phyloP scores from a whole-genome alignment of 805 yeast species.

The Pichia rugopelliculosa region DNA sequence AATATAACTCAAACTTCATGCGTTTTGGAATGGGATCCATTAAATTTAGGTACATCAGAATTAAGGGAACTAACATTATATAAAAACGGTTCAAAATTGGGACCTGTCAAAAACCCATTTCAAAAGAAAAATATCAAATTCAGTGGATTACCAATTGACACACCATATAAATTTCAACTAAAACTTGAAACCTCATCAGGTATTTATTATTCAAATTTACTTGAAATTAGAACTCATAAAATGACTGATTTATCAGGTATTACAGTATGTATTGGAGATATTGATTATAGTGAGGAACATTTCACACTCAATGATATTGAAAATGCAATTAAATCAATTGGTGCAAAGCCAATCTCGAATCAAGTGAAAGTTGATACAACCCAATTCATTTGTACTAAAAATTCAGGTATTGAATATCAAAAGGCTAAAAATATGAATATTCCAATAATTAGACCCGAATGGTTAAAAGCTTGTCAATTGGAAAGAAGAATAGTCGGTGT shows the following conservation, averaged over 20 bases:
- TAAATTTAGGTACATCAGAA: slow-evolving; percentile 75
- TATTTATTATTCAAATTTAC: slow-evolving; percentile 55
- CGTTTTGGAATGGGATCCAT: slow-evolving; percentile 88
- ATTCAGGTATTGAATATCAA: slow-evolving; percentile 55
- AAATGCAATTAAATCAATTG: slow-evolving; percentile 57
- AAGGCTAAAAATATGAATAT: slow-evolving; percentile 81
- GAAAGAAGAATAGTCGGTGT: slow-evolving; percentile 92
- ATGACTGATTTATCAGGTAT: slow-evolving; percentile 95
- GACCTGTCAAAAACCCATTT: slow-evolving; percentile 77
- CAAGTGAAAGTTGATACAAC: slow-evolving; percentile 86
- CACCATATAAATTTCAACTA: slow-evolving; percentile 70
- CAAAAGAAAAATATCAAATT: slow-evolving; percentile 75
- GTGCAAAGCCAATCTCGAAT: slow-evolving; percentile 72
- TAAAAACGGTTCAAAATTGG: slow-evolving; percentile 67
- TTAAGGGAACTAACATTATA: slow-evolving; percentile 69
- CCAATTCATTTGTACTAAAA: slow-evolving; percentile 75
- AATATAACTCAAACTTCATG: slow-evolving; percentile 93
- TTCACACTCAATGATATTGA: slow-evolving; percentile 52
- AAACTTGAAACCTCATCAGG: slow-evolving; percentile 88
- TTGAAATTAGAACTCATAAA: slow-evolving; percentile 78
- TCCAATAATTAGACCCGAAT: slow-evolving; percentile 92
- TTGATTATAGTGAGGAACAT: slow-evolving; percentile 45
- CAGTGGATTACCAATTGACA: slow-evolving; percentile 86
- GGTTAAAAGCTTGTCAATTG: slow-evolving; percentile 89
- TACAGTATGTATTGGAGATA: slow-evolving; percentile 80